Evolutionary conservation across 2,329 filamentous ascomycete genomes (phyloP), one percentile per base, ranked within the genome.

Genomic region (Xylariaceae sp.): DNA sequence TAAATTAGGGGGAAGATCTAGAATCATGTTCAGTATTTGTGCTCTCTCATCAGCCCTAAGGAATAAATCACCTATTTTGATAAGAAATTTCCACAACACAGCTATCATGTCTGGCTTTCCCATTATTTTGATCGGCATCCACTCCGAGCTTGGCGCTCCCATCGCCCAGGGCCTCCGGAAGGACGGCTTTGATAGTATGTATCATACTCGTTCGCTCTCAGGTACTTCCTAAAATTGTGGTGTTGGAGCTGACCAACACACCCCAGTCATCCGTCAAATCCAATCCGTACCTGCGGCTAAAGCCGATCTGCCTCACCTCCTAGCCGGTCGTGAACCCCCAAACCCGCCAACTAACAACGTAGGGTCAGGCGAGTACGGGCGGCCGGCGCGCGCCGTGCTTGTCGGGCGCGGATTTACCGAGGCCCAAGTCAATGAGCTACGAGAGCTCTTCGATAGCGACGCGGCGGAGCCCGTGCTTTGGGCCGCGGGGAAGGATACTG

Each of bases 221-320:
- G 20, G 17, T 22, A 12, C 16, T 22, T 3, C 29, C 27, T 7
- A 10, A 12, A 3, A 37, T 2, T 11, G 35, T 23, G n/a, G 1
- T 11, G 5, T 25, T 5, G 5, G 20, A 5, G 27, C 29, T 16
- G 10, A 36, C 41, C 38, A 36, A 42, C 23, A 12, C 34, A 22
- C n/a, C n/a, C n/a, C 35, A 55, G 53, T 52, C 12, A 40, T 49
- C 37, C 51, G 45, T 37, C 49, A 50, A 43, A 52, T 54, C 33
- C 51, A 54, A 20, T 42, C 36, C 40, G 23, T 41, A 33, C 7
- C 36, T 1, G 41, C 44, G 3, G 53, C 53, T 0, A 12, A 46
- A 11, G 2, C 34, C 27, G 51, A 55, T 38, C 47, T 55, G 0
- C 53, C 53, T 0, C n/a, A 48, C 32, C 37, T 55, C 3, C 41